Conservation (phyloP, 2,329 filamentous ascomycete genomes). For the Aspergillus niger region DNA sequence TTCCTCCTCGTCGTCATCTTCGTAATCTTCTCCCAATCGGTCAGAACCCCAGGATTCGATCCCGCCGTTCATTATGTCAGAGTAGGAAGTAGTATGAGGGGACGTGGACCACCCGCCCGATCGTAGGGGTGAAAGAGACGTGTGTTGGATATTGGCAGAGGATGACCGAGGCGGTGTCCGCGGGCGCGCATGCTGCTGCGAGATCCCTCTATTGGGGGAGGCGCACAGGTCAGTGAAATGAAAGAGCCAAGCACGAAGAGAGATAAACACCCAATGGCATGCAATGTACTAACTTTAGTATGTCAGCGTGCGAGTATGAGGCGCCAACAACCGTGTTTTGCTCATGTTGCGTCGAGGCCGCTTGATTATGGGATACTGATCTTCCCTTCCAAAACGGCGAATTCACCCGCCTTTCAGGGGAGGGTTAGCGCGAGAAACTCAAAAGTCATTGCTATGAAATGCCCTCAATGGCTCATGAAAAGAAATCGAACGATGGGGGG, state of each 20-base stretch:
- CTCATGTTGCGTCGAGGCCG: constrained; percentile 60
- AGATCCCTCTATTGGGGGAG: constrained; percentile 29
- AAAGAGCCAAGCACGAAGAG: constrained; percentile 4
- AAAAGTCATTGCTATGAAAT: not conserved
- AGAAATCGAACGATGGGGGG: not conserved
- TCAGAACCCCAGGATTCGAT: constrained; percentile 75
- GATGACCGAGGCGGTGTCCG: constrained; percentile 70
- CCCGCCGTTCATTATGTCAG: constrained; percentile 76
- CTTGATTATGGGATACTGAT: constrained; percentile 56
- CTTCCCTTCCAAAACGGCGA: constrained; percentile 84
- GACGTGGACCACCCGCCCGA: constrained; percentile 45
- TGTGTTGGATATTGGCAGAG: constrained; percentile 56
- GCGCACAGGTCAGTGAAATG: constrained; percentile 12
- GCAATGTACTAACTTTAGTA: constrained; percentile 67
- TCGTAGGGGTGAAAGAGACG: constrained; percentile 55
- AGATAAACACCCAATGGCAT: not conserved
- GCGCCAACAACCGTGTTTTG: constrained; percentile 82
- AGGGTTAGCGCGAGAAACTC: constrained; percentile 7
- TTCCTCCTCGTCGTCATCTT: constrained; percentile 67
- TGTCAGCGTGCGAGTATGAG: constrained; percentile 93
- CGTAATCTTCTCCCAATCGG: constrained; percentile 54
- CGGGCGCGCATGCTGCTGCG: constrained; percentile 61
- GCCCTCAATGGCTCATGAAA: not conserved
- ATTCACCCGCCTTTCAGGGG: constrained; percentile 62
- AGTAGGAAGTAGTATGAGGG: constrained; percentile 73